Evolutionary conservation across 805 yeast species (phyloP), one percentile per base, ranked within the genome.

Genomic region (Geotrichum ghanense): DNA sequence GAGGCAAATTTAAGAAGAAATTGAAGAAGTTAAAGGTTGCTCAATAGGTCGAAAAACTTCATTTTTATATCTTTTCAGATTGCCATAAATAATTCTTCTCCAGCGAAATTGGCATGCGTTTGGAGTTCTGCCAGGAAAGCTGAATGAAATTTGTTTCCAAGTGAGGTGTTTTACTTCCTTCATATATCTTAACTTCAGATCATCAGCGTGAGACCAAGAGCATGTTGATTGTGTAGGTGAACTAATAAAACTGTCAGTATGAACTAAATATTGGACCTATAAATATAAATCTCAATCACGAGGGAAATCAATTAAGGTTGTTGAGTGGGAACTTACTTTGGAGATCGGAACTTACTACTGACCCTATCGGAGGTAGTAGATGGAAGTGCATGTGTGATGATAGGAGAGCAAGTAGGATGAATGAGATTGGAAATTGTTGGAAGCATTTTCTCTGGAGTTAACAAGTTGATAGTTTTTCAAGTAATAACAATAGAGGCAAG

Each of bases 91-190:
- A 42, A 79, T 65, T 51, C 95, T 66, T 61, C 95, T 73, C 95
- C 95, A 86, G 55, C 95, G 75, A 59, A 84, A 84, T 65, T 84
- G 94, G 57, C 95, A 84, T 2, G 94, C 94, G 59, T 84, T 86
- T 26, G 94, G 88, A 2, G 95, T 86, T 58, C 95, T 69, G 61
- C 81, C 81, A 40, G 77, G 73, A 62, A 86, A 86, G 57, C 82
- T 83, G 27, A 79, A 72, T 1, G 92, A 80, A 44, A 86, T 85
- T 53, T 86, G 94, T 62, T 86, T 79, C 95, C 95, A 86, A 1
- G 95, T 95, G 54, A 85, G 71, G 60, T 82, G 83, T 60, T 80
- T 84, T 50, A 79, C 78, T 61, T 86, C 95, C 63, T 86, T 86
- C 58, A 86, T 70, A 56, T 81, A 84, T 45, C 92, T 73, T 45